Evolutionary conservation across 1,284 basidiomycete genomes (phyloP).

Genomic region (Boletellus deceptivus): DNA sequence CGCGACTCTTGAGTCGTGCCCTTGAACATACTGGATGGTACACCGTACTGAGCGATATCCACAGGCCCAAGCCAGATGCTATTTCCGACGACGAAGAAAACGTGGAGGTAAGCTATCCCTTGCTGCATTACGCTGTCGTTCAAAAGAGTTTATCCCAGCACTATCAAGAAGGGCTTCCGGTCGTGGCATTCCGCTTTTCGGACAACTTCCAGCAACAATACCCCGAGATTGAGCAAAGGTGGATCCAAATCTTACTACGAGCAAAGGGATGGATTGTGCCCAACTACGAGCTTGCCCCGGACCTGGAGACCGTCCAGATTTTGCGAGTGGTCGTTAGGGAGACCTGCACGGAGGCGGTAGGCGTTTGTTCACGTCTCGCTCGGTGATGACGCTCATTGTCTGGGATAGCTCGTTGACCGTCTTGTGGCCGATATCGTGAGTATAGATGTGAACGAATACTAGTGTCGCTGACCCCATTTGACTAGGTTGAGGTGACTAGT

Average conservation of each 20-base stretch:
- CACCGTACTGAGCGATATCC: conserved; percentile 71
- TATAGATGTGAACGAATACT: conserved; percentile 5
- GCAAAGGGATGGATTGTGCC: conserved; percentile 86
- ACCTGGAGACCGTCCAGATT: conserved; percentile 69
- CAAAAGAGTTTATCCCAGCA: conserved; percentile 36
- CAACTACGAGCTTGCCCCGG: conserved; percentile 80
- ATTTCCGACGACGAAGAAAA: conserved; percentile 50
- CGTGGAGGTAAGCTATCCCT: conserved; percentile 47
- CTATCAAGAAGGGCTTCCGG: conserved; percentile 82
- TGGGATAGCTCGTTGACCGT: conserved; percentile 56
- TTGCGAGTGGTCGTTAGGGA: conserved; percentile 86
- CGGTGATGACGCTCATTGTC: conserved; percentile 1
- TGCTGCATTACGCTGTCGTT: conserved; percentile 4
- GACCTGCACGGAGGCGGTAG: conserved; percentile 59
- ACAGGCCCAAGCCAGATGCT: conserved; percentile 38
- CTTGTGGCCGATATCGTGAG: conserved; percentile 62
- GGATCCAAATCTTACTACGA: conserved; percentile 83
- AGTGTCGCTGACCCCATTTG: not conserved
- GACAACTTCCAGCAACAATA: conserved; percentile 70
- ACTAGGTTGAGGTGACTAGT: conserved; percentile 61
- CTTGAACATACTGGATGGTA: conserved; percentile 81
- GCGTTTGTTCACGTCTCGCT: not conserved
- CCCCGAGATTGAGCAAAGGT: conserved; percentile 80
- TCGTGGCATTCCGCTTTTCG: conserved; percentile 89
- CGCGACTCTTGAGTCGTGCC: conserved; percentile 81